Base-by-base conservation (phyloP, 1,284 basidiomycete genomes). In the Cutaneotrichosporon sp. region DNA sequence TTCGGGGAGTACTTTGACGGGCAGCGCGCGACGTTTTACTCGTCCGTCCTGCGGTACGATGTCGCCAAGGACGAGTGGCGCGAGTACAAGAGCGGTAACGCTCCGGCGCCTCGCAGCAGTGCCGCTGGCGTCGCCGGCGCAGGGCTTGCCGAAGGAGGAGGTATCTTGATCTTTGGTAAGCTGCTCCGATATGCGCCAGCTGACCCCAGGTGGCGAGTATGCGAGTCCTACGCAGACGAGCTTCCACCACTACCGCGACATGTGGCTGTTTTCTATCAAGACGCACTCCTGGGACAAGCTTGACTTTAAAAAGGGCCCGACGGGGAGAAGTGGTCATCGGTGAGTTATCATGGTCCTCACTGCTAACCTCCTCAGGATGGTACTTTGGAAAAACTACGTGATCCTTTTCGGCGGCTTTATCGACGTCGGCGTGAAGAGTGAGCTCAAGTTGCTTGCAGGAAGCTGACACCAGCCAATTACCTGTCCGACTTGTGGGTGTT, bases 191-290 rank as follows among this genome's bases (percentile, higher is more conserved):
- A 49, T 55, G 18, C 43, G 0, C 7, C 48, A 15, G 38, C 51
- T 56, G 36, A 52, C 41, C 48, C 8, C 55, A 85, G 85, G 86
- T 20, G 88, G 89, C 12, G 88, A 91, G 71, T 91, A 88, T 63
- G 90, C 90, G 0, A 88, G 87, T 0, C 75, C 89, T 4, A 82
- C 88, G 56, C 90, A 94, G 71, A 91, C 85, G 26, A 84, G 84
- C 0, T 94, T 94, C 72, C 88, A 93, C 61, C 90, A 94, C 67
- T 96, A 92, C 67, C 83, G 88, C 39, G 89, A 93, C 64, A 84
- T 92, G 59, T 63, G 58, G 58, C 52, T 62, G 34, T 62, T 64
- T 53, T 58, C 51, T 34, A 56, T 61, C 41, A 65, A 65, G 54
- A 59, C 82, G 0, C 87, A 90, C 65, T 76, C 81, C 0, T 97